Conservation (phyloP, 345 rosid genomes). For the Iberis pinnata region DNA sequence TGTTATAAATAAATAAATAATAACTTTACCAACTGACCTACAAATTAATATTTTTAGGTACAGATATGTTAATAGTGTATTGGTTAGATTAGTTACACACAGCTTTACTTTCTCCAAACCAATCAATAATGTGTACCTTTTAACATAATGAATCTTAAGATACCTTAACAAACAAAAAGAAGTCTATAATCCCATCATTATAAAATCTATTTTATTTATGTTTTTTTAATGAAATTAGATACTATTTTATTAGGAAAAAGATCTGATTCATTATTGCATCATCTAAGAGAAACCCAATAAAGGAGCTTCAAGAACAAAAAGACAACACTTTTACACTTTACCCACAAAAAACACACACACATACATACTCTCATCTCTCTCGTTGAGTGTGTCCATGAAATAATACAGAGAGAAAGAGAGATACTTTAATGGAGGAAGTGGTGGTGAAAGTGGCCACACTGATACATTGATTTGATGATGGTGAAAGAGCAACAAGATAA, state of each 20-base stretch:
- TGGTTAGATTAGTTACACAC: constrained; percentile 20
- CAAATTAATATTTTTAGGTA: neutral
- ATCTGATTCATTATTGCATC: constrained; percentile 10
- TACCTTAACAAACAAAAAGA: constrained; percentile 13
- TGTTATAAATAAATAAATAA: too few species aligned
- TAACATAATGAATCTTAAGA: constrained; percentile 17
- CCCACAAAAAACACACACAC: constrained; percentile 10
- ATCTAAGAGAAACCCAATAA: constrained; percentile 18
- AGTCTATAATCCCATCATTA: constrained; percentile 19
- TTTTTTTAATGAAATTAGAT: neutral
- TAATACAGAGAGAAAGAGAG: constrained; percentile 18
- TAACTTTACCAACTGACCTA: too few species aligned
- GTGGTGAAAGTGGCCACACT: constrained; percentile 47
- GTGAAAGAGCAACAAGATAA: constrained; percentile 40
- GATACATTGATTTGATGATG: constrained; percentile 30
- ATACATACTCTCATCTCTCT: constrained; percentile 3
- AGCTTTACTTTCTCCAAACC: constrained; percentile 8
- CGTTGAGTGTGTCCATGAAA: constrained; percentile 25
- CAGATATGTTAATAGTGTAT: constrained; percentile 24
- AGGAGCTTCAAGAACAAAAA: constrained; percentile 27
- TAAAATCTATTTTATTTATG: constrained; percentile 11
- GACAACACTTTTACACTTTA: constrained; percentile 15
- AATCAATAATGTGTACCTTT: neutral
- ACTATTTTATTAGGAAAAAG: neutral
- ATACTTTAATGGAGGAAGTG: constrained; percentile 24